Conservation (phyloP, 2,329 filamentous ascomycete species). For the Ceratocystis harringtonii region DNA sequence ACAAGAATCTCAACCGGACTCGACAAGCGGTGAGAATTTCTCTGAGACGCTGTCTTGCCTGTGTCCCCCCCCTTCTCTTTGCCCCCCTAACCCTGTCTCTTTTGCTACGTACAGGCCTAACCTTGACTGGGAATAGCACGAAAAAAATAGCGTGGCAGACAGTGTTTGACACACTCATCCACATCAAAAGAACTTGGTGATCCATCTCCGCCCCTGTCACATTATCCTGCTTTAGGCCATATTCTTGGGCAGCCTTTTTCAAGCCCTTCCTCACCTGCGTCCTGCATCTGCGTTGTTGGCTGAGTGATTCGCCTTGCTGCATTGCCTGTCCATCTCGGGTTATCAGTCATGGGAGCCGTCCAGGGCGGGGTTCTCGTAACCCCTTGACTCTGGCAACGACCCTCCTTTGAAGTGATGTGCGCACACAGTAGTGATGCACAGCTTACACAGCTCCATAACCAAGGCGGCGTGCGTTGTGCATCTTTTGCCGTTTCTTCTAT, state of each 20-base stretch:
- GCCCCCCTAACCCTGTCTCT: not conserved
- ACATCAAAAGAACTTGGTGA: not conserved
- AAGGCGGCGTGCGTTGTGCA: too few relatives aligned
- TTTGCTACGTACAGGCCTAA: not conserved
- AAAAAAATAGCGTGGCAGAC: not conserved
- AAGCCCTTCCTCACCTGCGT: not conserved
- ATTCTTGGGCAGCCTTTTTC: not conserved
- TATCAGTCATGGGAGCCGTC: not conserved
- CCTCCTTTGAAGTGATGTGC: too few relatives aligned
- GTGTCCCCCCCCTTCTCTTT: not conserved
- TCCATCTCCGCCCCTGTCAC: not conserved
- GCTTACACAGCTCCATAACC: too few relatives aligned
- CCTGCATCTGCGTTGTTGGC: not conserved
- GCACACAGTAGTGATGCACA: too few relatives aligned
- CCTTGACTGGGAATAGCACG: not conserved
- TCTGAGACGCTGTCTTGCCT: not conserved
- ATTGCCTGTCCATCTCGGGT: not conserved
- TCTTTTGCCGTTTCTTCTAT: not conserved
- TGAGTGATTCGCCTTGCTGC: not conserved
- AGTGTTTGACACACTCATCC: not conserved
- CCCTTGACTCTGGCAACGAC: too few relatives aligned
- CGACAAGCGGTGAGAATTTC: conserved; percentile 3
- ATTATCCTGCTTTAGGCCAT: not conserved
- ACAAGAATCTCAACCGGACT: not conserved
- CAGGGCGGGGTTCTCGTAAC: too few relatives aligned